Conservation (phyloP, 352 stramenopile genomes). For the Globisporangium viniferum region DNA sequence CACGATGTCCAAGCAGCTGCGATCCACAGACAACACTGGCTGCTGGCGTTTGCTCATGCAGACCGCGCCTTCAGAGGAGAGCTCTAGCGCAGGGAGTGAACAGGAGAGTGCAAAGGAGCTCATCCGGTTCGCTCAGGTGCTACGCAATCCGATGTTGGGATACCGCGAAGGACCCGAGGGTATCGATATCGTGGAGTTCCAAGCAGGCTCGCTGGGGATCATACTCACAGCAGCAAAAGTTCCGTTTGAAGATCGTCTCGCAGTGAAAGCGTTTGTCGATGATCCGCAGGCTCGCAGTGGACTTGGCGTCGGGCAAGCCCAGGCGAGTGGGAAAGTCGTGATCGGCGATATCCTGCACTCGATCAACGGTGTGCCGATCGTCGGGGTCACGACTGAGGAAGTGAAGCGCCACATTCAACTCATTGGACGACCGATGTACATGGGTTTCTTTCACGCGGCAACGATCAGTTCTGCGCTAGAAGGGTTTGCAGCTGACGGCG, state of each 20-base stretch:
- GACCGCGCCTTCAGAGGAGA: slow-evolving; percentile 18
- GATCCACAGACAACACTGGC: slow-evolving; percentile 54
- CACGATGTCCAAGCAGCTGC: slow-evolving; percentile 51
- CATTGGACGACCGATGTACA: slow-evolving; percentile 59
- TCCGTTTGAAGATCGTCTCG: slow-evolving; percentile 53
- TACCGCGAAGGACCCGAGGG: slow-evolving; percentile 21
- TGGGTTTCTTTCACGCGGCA: slow-evolving; percentile 59
- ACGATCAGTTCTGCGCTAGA: slow-evolving; percentile 10
- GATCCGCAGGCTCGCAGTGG: slow-evolving; percentile 28
- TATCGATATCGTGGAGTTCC: slow-evolving; percentile 65
- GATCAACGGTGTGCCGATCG: slow-evolving; percentile 78
- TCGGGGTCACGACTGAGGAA: slow-evolving; percentile 70
- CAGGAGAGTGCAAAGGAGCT: slow-evolving; percentile 26
- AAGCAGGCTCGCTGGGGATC: slow-evolving; percentile 60
- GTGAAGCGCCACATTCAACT: slow-evolving; percentile 77
- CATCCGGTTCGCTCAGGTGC: slow-evolving; percentile 46
- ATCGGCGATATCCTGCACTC: slow-evolving; percentile 72
- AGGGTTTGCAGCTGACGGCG: slow-evolving; percentile 12
- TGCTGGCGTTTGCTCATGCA: slow-evolving; percentile 78
- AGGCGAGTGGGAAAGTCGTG: slow-evolving; percentile 56
- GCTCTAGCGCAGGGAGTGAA: slow-evolving; percentile 16
- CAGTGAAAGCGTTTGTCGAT: slow-evolving; percentile 69
- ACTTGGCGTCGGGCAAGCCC: slow-evolving; percentile 41
- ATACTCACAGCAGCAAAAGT: slow-evolving; percentile 50
- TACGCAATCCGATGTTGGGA: slow-evolving; percentile 59